Evolutionary conservation across 192 early-diverging fungal species (phyloP).

Genomic region (Umbelopsis ramanniana): DNA sequence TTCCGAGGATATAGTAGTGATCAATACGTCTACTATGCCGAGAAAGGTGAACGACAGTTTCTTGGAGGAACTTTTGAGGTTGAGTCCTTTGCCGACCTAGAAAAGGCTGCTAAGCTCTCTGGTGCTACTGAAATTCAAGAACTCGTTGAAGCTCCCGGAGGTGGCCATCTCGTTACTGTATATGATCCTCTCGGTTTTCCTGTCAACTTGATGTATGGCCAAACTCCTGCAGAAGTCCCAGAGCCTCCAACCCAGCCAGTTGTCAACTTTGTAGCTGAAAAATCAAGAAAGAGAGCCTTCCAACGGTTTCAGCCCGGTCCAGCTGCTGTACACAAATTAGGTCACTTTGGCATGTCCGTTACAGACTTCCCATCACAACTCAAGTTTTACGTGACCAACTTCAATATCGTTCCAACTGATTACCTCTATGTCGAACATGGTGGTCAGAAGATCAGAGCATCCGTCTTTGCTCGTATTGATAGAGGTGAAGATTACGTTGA

Average conservation of each 20-base stretch:
- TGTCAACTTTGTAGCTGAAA: not conserved
- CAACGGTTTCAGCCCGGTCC: conserved; percentile 12
- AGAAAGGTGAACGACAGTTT: not conserved
- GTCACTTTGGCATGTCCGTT: conserved; percentile 15
- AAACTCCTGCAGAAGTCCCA: not conserved
- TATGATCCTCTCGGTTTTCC: conserved; percentile 10
- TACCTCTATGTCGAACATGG: conserved; percentile 14
- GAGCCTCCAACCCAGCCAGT: not conserved
- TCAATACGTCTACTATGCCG: conserved; percentile 18
- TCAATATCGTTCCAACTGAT: conserved; percentile 15
- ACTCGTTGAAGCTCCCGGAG: conserved; percentile 14
- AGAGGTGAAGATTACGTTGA: conserved; percentile 20
- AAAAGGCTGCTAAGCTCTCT: not conserved
- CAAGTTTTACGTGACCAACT: conserved; percentile 3
- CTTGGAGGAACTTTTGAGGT: conserved; percentile 21
- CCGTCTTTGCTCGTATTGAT: conserved; percentile 21
- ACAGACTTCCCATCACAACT: conserved; percentile 13
- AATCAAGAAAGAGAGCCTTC: conserved; percentile 23
- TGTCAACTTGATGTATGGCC: conserved; percentile 17
- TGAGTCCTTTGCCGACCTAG: not conserved
- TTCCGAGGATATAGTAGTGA: conserved; percentile 18
- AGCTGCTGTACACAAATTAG: conserved; percentile 19
- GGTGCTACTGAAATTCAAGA: conserved; percentile 4
- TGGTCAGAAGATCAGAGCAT: not conserved
- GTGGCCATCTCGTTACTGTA: conserved; percentile 10